Conservation (phyloP, 2,329 filamentous ascomycete species). For the Cladosporium sp. region DNA sequence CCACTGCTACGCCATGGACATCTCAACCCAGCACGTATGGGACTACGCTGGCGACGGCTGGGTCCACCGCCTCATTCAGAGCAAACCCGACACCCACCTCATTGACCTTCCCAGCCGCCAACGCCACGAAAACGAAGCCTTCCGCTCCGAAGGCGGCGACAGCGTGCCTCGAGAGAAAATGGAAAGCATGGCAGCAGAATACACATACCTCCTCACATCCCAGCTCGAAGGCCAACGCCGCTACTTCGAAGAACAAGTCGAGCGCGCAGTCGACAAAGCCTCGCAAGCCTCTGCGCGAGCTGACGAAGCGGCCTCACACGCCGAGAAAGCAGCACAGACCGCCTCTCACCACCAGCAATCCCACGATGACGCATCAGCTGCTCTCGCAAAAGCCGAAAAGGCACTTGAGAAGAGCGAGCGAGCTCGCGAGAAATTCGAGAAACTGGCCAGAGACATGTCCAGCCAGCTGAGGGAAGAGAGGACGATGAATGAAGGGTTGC, state of each 20-base stretch:
- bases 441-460: slow-evolving; percentile 69
- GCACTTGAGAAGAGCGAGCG: slow-evolving; percentile 65
- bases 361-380: slow-evolving; percentile 49
- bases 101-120: slow-evolving; percentile 64
- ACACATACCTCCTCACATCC: slow-evolving; percentile 86
- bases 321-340: slow-evolving; percentile 23
- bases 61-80: slow-evolving; percentile 90
- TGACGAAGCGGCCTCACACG: slow-evolving; percentile 51
- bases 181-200: slow-evolving; percentile 83
- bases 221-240: slow-evolving; percentile 89
- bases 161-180: slow-evolving; percentile 68
- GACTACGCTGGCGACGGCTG: slow-evolving; percentile 95
- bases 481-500: slow-evolving; percentile 71
- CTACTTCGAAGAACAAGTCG: slow-evolving; percentile 91
- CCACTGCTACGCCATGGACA: slow-evolving; percentile 89
- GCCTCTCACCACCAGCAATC: slow-evolving; percentile 53
- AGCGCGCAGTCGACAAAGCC: slow-evolving; percentile 85
- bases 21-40: slow-evolving; percentile 93
- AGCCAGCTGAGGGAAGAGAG: slow-evolving; percentile 83
- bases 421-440: slow-evolving; percentile 67
- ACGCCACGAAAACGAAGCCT: slow-evolving; percentile 35
- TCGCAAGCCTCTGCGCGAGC: slow-evolving; percentile 65
- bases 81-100: slow-evolving; percentile 71
- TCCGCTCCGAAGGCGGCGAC: slow-evolving; percentile 49
- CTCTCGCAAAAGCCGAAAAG: slow-evolving; percentile 65